Conservation (phyloP, 2,329 filamentous ascomycete genomes). For the Colletotrichum theobromicola region DNA sequence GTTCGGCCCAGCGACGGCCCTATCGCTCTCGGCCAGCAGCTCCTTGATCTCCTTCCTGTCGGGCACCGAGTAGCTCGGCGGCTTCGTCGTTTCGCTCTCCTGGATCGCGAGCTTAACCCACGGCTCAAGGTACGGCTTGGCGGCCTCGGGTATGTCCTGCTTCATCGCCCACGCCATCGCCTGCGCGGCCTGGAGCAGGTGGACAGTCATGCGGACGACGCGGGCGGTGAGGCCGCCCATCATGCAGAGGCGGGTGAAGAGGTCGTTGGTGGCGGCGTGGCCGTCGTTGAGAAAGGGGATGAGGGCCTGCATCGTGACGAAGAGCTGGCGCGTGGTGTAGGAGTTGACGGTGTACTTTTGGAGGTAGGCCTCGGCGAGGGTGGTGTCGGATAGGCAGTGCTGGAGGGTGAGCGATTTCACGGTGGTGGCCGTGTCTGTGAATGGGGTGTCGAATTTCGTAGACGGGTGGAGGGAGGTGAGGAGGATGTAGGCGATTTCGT, state of each 20-base stretch:
- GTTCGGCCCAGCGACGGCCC: background rate
- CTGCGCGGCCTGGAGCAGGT: conserved; percentile 13
- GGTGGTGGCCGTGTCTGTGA: background rate
- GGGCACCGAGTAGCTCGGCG: conserved; percentile 11
- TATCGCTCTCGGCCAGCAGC: background rate
- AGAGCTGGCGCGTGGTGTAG: conserved; percentile 11
- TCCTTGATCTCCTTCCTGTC: conserved; percentile 10
- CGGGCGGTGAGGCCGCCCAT: conserved; percentile 15
- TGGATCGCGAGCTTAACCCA: conserved; percentile 13
- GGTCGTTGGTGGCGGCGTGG: background rate
- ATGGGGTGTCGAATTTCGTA: conserved; percentile 2
- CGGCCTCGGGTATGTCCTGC: background rate
- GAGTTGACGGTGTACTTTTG: background rate
- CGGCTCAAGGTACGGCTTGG: conserved; percentile 5
- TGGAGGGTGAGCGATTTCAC: conserved; percentile 10
- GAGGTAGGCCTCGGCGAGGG: conserved; percentile 6
- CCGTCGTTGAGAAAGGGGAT: conserved; percentile 14
- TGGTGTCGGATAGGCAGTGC: conserved; percentile 15
- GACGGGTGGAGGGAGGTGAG: conserved; percentile 4
- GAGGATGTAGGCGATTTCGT: conserved; percentile 11
- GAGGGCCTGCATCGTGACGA: conserved; percentile 12
- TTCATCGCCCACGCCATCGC: conserved; percentile 21
- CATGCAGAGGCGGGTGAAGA: conserved; percentile 16
- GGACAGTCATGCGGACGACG: conserved; percentile 16
- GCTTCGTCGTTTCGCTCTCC: conserved; percentile 13